Percentiles rank a stretch among this genome's conserved stretches.
These are phyloP conservation scores for Pythium aphanidermatum DNA, from an alignment of 352 stramenopile genomes.

Conservation along the genomic window DNA sequence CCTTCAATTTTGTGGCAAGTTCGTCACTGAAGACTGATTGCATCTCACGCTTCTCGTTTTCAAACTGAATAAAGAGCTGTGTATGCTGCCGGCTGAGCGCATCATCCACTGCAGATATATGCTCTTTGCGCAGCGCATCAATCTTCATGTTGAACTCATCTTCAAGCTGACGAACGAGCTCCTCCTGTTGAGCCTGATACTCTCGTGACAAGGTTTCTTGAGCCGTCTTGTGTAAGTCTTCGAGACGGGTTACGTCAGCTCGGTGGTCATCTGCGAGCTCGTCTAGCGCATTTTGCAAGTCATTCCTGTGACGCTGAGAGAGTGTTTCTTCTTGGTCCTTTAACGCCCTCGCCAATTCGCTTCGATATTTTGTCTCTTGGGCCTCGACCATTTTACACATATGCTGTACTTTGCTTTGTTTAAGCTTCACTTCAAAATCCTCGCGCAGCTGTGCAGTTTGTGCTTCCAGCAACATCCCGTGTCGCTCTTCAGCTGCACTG, in stretches of 20 bases:
- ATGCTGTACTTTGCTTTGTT: too few relatives aligned
- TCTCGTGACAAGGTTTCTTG: neutral
- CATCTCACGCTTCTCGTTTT: conserved; percentile 24
- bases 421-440: conserved; percentile 30
- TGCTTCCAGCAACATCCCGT: conserved; percentile 40
- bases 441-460: conserved; percentile 24
- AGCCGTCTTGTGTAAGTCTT: conserved; percentile 7
- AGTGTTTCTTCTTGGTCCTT: neutral
- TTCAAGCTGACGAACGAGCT: neutral
- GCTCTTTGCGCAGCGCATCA: conserved; percentile 3
- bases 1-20: conserved; percentile 30
- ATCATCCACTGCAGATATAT: neutral
- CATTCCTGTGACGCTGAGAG: neutral
- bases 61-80: conserved; percentile 14
- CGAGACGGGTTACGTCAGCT: conserved; percentile 14
- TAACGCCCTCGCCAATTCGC: conserved; percentile 5
- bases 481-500: conserved; percentile 54
- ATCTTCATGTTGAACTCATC: conserved; percentile 7
- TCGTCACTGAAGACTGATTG: conserved; percentile 24
- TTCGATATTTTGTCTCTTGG: conserved; percentile 1
- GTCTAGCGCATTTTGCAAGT: conserved; percentile 12
- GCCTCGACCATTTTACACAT: neutral
- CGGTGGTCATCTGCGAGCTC: conserved; percentile 14
- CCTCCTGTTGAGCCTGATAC: neutral
- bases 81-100: conserved; percentile 5